Base-by-base conservation (phyloP, 768 basidiomycete species). In the Trametes elegans region DNA sequence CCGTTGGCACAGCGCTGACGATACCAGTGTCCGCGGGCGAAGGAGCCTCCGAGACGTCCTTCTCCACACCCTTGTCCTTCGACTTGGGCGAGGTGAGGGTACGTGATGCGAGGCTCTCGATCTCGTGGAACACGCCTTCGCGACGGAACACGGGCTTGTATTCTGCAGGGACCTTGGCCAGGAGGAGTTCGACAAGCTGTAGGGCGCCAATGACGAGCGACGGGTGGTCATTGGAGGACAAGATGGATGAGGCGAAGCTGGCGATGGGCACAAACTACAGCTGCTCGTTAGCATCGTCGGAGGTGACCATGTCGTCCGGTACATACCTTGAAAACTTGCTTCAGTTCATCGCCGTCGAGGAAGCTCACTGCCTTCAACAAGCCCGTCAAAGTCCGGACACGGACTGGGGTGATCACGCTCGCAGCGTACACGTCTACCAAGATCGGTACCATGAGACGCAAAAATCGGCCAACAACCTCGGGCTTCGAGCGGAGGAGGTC, bases 361-460 rank as follows among this genome's bases (percentile, higher is more conserved):
- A 94, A 98, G 58, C 91, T 89, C 53, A 96, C 84, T 2, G 96
- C 93, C 69, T 98, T 97, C 60, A 97, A 72, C 45, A 98, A 65
- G 1, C 88, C 93, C 0, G 86, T 89, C 58, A 98, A 75, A 0
- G 93, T 92, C 74, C 96, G 95, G 38, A 89, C 82, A 55, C 97
- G 81, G 10, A 98, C 85, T 2, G 90, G 84, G 0, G 87, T 83
- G 44, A 87, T 85, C 24, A 98, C 95, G 68, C 93, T 97, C 27
- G 97, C 96, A n/a, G 95, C 90, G 71, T 98, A 98, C n/a, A 99
- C 95, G 64, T 98, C 97, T 55, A 98, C 87, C 51, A 99, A 80
- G 51, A 97, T 93, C 0, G 97, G 97, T 0, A 98, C 86, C 64
- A 93, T 84, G 29, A 96, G 76, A 42, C 84, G 82, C 81, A 95